These are phyloP conservation scores for Cryptococcus sp. DNA, from an alignment of 1,284 basidiomycete species.

Conservation along the genomic window DNA sequence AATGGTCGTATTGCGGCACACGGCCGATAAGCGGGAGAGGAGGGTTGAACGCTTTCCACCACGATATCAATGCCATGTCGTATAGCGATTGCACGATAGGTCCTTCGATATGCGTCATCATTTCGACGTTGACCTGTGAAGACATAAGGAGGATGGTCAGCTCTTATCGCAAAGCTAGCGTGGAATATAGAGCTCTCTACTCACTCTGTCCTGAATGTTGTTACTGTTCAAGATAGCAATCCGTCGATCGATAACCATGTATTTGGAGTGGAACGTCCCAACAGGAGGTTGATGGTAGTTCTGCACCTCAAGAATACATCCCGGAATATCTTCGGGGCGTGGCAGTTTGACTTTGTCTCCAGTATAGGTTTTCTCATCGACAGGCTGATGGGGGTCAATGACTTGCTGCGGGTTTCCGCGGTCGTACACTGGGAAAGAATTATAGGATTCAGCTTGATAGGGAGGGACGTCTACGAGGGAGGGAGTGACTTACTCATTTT, in stretches of 20 bases:
- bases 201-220: slow-evolving; percentile 62
- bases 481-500: slow-evolving; percentile 32
- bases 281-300: slow-evolving; percentile 44
- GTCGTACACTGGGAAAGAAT: slow-evolving; percentile 30
- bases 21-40: slow-evolving; percentile 58
- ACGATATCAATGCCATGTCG: slow-evolving; percentile 68
- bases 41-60: slow-evolving; percentile 61
- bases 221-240: slow-evolving; percentile 68
- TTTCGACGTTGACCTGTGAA: slow-evolving; percentile 64
- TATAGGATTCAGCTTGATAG: not conserved
- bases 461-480: not conserved
- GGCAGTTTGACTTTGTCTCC: slow-evolving; percentile 58
- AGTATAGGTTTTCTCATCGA: slow-evolving; percentile 27
- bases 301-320: slow-evolving; percentile 63
- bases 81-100: slow-evolving; percentile 70
- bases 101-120: slow-evolving; percentile 67
- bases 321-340: slow-evolving; percentile 60
- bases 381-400: slow-evolving; percentile 25
- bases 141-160: slow-evolving; percentile 13
- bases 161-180: not conserved
- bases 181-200: not conserved
- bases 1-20: slow-evolving; percentile 33
- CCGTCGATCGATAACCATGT: slow-evolving; percentile 68
- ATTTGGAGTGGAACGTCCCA: slow-evolving; percentile 67
- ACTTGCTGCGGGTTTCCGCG: slow-evolving; percentile 35